Evolutionary conservation across 345 rosid genomes (phyloP).

Genomic region (Euclidium syriacum): DNA sequence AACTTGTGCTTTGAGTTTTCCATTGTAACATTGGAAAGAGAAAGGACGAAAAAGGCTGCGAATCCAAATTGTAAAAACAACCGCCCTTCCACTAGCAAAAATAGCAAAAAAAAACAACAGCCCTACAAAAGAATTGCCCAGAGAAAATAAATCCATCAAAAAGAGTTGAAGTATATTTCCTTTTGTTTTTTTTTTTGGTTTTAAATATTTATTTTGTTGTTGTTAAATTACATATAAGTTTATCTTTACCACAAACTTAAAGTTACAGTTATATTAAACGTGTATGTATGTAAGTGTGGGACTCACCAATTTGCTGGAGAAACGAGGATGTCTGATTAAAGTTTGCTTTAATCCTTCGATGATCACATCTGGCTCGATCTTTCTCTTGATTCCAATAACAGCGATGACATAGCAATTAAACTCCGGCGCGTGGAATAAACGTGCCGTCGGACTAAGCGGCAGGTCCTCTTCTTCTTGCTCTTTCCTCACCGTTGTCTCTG

Average conservation of each 20-base stretch:
- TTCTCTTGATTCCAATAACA: slow-evolving; percentile 44
- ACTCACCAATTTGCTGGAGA: slow-evolving; percentile 67
- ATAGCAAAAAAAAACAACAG: not conserved
- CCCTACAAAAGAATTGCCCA: slow-evolving; percentile 8
- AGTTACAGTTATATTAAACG: not conserved
- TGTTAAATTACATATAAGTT: not conserved
- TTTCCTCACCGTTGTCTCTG: not conserved
- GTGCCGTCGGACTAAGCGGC: slow-evolving; percentile 56
- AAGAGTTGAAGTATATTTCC: not conserved
- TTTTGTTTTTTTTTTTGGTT: too few relatives aligned
- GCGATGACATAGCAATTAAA: slow-evolving; percentile 47
- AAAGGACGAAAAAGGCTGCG: too few relatives aligned
- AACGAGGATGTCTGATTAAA: slow-evolving; percentile 78
- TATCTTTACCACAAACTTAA: not conserved
- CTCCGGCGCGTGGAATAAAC: slow-evolving; percentile 48
- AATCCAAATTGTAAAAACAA: too few relatives aligned
- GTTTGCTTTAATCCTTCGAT: slow-evolving; percentile 45
- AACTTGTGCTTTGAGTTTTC: not conserved
- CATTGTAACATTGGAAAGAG: not conserved
- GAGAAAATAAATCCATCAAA: not conserved
- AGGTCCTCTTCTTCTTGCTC: slow-evolving; percentile 26
- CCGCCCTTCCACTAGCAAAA: too few relatives aligned
- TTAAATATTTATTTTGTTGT: too few relatives aligned
- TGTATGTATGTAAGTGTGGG: not conserved
- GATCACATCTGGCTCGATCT: slow-evolving; percentile 36